Evolutionary conservation across 768 basidiomycete genomes (phyloP).

Genomic region (Aureoboletus auriporus): DNA sequence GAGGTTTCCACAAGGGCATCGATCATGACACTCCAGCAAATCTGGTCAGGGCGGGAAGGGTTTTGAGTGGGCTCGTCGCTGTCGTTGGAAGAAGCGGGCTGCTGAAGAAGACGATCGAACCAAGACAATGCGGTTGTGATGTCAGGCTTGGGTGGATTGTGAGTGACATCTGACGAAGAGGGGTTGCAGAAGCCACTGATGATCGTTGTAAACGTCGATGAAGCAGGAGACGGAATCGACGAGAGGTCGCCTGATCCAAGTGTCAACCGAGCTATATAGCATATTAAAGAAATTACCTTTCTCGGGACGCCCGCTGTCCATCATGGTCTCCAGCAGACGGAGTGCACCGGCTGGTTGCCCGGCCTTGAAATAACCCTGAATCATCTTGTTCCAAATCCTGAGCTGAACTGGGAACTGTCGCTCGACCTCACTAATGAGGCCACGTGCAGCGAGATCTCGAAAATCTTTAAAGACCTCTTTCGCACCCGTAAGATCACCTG

Average conservation of each 20-base stretch:
- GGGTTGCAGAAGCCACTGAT: slow-evolving; percentile 61
- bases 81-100: slow-evolving; percentile 31
- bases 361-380: slow-evolving; percentile 65
- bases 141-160: slow-evolving; percentile 36
- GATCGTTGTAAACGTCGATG: slow-evolving; percentile 60
- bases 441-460: slow-evolving; percentile 36
- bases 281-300: slow-evolving; percentile 4
- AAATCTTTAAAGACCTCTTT: slow-evolving; percentile 66
- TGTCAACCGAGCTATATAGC: neutral
- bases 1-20: slow-evolving; percentile 44
- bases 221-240: slow-evolving; percentile 52
- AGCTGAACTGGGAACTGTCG: slow-evolving; percentile 34
- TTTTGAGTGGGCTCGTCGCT: slow-evolving; percentile 41
- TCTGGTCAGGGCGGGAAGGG: slow-evolving; percentile 48
- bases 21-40: slow-evolving; percentile 59
- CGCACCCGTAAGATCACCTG: slow-evolving; percentile 44
- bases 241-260: slow-evolving; percentile 17
- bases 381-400: slow-evolving; percentile 70
- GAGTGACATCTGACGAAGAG: slow-evolving; percentile 22
- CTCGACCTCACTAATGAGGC: slow-evolving; percentile 23
- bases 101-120: slow-evolving; percentile 62
- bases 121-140: slow-evolving; percentile 60
- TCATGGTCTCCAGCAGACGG: slow-evolving; percentile 65
- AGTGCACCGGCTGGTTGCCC: slow-evolving; percentile 62
- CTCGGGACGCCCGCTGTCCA: slow-evolving; percentile 38